Evolutionary conservation across 2,329 filamentous ascomycete genomes (phyloP), one percentile per base, ranked within the genome.

Genomic region (Penicillium paneum): DNA sequence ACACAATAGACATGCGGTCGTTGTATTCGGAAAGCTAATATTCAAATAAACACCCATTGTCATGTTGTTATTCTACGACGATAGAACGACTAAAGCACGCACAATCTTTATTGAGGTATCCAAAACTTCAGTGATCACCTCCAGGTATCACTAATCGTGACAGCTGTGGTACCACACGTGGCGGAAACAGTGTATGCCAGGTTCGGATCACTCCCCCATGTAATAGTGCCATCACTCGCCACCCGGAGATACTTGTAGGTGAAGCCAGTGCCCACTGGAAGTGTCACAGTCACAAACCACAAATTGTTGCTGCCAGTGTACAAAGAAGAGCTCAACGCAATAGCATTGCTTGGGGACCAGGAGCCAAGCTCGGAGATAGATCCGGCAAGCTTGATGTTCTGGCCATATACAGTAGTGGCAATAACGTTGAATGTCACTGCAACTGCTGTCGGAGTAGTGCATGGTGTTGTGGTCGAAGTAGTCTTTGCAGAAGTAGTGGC

Each of bases 331-430:
- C 77, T 81, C 21, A 91, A 75, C 0, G 81, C 66, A 1, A 88
- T 63, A 0, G 82, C 87, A 36, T 70, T 76, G 48, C 55, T 66
- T 0, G 81, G 76, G 56, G 84, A 74, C 88, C 88, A 91, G 60
- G 67, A 77, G 10, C 88, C 88, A 13, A 91, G 80, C 24, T 79
- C 74, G 0, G 76, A 64, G 46, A 80, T 78, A 54, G 79, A 83
- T 11, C 88, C 88, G 0, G 81, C 78, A 10, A 91, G 71, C 68
- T 85, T 86, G 66, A 91, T 79, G 12, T 79, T 85, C 69, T 91
- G 79, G 4, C 87, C 88, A 48, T 71, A 84, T 1, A 63, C 63
- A 0, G 88, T 90, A 1, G 74, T 77, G 11, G 79, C 83, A 0
- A 78, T 66, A 55, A 81, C 81, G 40, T 83, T 76, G 69, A 90